phyloP scores from a whole-genome alignment of 176 grass and related monocot species.

The Ananas comosus region DNA sequence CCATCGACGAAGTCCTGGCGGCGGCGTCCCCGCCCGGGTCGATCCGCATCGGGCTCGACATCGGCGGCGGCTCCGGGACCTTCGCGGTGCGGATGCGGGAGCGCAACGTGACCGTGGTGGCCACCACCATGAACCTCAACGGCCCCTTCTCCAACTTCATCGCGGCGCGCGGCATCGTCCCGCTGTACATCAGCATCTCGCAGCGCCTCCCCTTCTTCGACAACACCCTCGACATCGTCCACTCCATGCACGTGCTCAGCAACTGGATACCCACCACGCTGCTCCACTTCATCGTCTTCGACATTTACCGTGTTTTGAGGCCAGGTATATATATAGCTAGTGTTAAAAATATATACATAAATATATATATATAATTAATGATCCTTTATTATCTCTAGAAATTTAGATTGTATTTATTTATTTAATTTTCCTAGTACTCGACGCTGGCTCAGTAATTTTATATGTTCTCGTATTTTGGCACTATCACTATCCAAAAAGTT shows the following conservation, averaged over 20 bases:
- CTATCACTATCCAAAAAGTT: too few species aligned
- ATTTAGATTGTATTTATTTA: too few species aligned
- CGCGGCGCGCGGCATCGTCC: conserved; percentile 27
- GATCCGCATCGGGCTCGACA: conserved; percentile 34
- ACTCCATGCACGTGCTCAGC: conserved; percentile 46
- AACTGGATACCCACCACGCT: conserved; percentile 36
- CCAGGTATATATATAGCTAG: conserved; percentile 11
- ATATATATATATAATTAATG: too few species aligned
- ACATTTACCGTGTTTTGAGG: conserved; percentile 30
- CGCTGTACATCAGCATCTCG: conserved; percentile 28
- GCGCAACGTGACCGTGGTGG: conserved; percentile 32
- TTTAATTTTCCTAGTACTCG: too few species aligned
- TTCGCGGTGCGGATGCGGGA: conserved; percentile 36
- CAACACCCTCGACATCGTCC: conserved; percentile 37
- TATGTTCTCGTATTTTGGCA: too few species aligned
- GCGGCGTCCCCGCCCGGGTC: conserved; percentile 19
- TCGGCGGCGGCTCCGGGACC: conserved; percentile 28
- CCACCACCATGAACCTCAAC: conserved; percentile 38
- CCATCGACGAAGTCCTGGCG: conserved; percentile 26
- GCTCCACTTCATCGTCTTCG: conserved; percentile 34
- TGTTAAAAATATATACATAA: too few species aligned
- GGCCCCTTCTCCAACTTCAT: conserved; percentile 35
- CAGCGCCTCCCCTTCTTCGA: conserved; percentile 39
- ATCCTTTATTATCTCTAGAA: too few species aligned
- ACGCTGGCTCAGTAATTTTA: too few species aligned